Percentiles rank a stretch among this genome's conserved stretches.
Evolutionary conservation across 805 yeast species (phyloP).

Genomic region (Saccharomyces mikatae): DNA sequence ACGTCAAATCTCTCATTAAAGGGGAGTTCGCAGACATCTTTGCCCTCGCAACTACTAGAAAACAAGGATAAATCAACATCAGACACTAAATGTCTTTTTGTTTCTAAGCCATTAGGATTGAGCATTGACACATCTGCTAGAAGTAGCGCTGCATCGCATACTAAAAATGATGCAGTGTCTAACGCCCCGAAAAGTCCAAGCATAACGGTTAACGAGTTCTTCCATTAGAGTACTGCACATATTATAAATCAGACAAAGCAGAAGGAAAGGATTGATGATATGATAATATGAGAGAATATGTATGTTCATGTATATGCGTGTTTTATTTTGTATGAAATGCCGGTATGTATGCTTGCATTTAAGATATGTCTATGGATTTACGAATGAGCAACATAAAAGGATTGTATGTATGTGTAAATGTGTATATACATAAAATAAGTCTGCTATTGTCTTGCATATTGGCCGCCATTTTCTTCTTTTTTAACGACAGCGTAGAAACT

Average conservation of each 20-base stretch:
- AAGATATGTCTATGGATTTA: not conserved
- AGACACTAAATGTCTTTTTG: conserved; percentile 5
- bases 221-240: conserved; percentile 3
- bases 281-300: not conserved
- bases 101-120: conserved; percentile 1
- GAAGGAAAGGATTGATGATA: not conserved
- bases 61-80: not conserved
- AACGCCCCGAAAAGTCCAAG: conserved; percentile 14
- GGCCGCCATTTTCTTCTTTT: not conserved
- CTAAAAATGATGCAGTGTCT: not conserved
- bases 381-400: not conserved
- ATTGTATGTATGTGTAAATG: not conserved
- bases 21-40: not conserved
- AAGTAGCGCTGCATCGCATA: not conserved
- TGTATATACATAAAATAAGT: not conserved
- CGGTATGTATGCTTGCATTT: not conserved
- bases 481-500: not conserved
- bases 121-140: not conserved
- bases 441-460: not conserved
- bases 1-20: conserved; percentile 1
- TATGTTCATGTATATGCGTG: conserved; percentile 3
- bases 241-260: not conserved
- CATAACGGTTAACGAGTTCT: conserved; percentile 12
- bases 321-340: not conserved
- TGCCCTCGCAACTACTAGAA: not conserved